Base-by-base conservation (phyloP, 2,329 filamentous ascomycete species). In the Apiospora hydei region DNA sequence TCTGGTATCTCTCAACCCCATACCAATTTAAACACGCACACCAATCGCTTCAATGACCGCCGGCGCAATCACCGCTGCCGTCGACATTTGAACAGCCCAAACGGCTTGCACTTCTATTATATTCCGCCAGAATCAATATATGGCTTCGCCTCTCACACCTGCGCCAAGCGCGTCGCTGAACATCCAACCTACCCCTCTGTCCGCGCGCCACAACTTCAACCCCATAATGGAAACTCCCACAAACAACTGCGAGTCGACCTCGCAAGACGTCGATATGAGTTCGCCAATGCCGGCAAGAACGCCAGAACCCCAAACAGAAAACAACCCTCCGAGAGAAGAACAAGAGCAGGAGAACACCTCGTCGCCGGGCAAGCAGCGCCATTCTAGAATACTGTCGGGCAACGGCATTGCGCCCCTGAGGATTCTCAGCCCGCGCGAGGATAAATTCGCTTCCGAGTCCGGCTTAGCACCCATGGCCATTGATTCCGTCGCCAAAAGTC, bases 381-480 rank as follows among this genome's bases (percentile, higher is more conserved):
- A 87, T 73, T 89, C 88, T 30, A 86, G 88, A 74, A 86, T 90
- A 75, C 81, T 90, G 70, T 89, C 88, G 46, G 88, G 88, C 71
- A 85, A 82, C 72, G 88, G 88, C 76, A 85, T 90, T 44, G 89
- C 88, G 69, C 88, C 88, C 51, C 83, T 90, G 47, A 89, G 88
- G 81, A 88, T 90, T 68, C 82, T 90, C 47, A 77, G 75, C 67
- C 71, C 78, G 7, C 77, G 75, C 68, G 75, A 77, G 13, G 75
- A 49, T 7, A 49, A 78, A 70, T 53, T 72, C 47, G 81, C 34
- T 75, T 69, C 43, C 72, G 73, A 69, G 75, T 38, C 2, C 34
- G 77, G 71, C 72, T 6, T 49, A 41, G 57, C 57, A 41, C 57
- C 57, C 18, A 13, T 64, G 18, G 30, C 30, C 57, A 64, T 64